phyloP scores from a whole-genome alignment of 192 early-diverging fungal genomes.

The Paraglomus brasilianum region DNA sequence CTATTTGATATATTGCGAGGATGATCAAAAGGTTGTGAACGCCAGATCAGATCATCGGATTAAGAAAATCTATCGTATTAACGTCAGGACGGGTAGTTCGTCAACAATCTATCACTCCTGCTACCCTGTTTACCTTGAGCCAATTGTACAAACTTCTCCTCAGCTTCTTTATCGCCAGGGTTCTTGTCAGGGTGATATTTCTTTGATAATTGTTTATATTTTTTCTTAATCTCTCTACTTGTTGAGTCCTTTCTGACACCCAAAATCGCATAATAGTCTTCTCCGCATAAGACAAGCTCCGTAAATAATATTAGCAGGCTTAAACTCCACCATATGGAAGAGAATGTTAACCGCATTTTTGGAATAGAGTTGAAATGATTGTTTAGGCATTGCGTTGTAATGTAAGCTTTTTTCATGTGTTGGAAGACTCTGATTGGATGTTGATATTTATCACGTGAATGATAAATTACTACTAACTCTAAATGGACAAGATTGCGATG shows the following conservation, averaged over 20 bases:
- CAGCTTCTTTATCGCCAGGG: constrained; percentile 78
- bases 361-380: not conserved
- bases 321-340: constrained; percentile 25
- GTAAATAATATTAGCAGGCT: constrained; percentile 9
- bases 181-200: constrained; percentile 90
- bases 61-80: not conserved
- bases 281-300: constrained; percentile 14
- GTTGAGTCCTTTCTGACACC: constrained; percentile 78
- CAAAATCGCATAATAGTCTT: constrained; percentile 87
- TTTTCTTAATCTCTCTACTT: constrained; percentile 88
- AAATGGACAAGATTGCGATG: no score
- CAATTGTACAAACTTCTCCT: constrained; percentile 87
- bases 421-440: not conserved
- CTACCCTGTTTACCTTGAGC: constrained; percentile 59
- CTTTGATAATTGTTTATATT: constrained; percentile 87
- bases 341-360: constrained; percentile 24
- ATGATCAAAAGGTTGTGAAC: not conserved
- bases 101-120: not conserved
- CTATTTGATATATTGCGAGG: constrained; percentile 42
- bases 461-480: no score
- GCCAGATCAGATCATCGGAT: not conserved
- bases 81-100: not conserved
- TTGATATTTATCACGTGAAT: no score
- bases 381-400: no score
- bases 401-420: not conserved